Conservation (phyloP, 192 early-diverging fungal species). For the Chytriomyces confervae region DNA sequence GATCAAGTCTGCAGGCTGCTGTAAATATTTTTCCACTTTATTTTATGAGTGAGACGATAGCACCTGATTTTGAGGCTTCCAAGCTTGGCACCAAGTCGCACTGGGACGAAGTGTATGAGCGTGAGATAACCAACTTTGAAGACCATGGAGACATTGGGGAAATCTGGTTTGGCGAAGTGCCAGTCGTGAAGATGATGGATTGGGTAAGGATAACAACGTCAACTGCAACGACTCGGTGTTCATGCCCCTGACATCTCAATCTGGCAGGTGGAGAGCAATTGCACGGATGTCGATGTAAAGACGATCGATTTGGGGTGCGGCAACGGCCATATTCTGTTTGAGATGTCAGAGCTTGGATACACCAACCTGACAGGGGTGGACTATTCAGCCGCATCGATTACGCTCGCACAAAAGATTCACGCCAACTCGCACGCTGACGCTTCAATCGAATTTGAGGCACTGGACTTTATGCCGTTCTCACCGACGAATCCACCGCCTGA, state of each 20-base stretch:
- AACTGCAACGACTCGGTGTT: not conserved
- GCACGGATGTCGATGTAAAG: slow-evolving; percentile 36
- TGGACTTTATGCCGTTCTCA: slow-evolving; percentile 46
- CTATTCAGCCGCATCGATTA: slow-evolving; percentile 79
- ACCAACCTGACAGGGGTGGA: slow-evolving; percentile 81
- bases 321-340: slow-evolving; percentile 88
- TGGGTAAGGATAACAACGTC: slow-evolving; percentile 65
- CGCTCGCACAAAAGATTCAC: slow-evolving; percentile 69
- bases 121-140: slow-evolving; percentile 80
- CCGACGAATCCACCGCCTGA: not conserved
- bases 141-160: slow-evolving; percentile 90
- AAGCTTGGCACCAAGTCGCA: slow-evolving; percentile 2
- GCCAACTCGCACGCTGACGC: slow-evolving; percentile 43
- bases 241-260: not conserved
- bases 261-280: slow-evolving; percentile 37
- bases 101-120: slow-evolving; percentile 86
- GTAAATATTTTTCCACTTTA: too few relatives aligned
- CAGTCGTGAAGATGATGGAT: slow-evolving; percentile 83
- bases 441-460: slow-evolving; percentile 38
- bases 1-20: too few relatives aligned
- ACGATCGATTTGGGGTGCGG: slow-evolving; percentile 91
- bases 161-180: slow-evolving; percentile 89
- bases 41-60: too few relatives aligned
- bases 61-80: too few relatives aligned
- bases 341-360: slow-evolving; percentile 71